Evolutionary conservation across 257 asterid species (phyloP).

Genomic region (Solanum paucissectum): DNA sequence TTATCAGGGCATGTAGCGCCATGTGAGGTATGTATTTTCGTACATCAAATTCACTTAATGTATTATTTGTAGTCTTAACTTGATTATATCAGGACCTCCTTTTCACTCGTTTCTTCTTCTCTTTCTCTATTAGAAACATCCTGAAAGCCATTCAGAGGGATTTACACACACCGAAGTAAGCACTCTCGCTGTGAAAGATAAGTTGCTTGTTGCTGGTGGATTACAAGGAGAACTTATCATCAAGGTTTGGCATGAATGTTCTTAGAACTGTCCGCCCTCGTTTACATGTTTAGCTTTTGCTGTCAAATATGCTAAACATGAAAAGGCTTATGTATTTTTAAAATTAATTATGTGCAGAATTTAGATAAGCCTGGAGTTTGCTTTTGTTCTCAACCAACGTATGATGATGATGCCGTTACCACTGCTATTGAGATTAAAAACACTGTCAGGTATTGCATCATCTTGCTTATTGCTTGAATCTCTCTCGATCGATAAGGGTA

Average conservation of each 20-base stretch:
- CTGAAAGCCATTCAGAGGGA: conserved; percentile 75
- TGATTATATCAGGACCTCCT: background rate
- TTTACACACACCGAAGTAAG: conserved; percentile 70
- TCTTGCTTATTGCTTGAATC: background rate
- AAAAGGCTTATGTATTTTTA: background rate
- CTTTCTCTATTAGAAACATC: conserved; percentile 52
- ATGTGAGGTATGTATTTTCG: conserved; percentile 41
- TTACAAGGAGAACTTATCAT: conserved; percentile 87
- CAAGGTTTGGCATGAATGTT: conserved; percentile 30
- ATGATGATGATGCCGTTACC: conserved; percentile 81
- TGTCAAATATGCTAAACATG: background rate
- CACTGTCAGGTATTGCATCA: conserved; percentile 44
- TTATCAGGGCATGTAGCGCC: conserved; percentile 85
- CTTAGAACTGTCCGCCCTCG: background rate
- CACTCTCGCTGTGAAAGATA: conserved; percentile 67
- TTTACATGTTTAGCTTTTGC: background rate
- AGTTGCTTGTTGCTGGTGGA: conserved; percentile 44
- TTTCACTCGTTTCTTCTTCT: background rate
- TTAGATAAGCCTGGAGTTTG: conserved; percentile 78
- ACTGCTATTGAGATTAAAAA: conserved; percentile 72
- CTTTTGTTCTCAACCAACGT: conserved; percentile 64
- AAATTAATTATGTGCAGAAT: conserved; percentile 37
- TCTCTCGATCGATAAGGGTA: background rate
- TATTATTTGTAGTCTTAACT: background rate
- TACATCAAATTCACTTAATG: background rate